Evolutionary conservation across 1,284 basidiomycete genomes (phyloP).

Genomic region (Xerocomus amazonicus): DNA sequence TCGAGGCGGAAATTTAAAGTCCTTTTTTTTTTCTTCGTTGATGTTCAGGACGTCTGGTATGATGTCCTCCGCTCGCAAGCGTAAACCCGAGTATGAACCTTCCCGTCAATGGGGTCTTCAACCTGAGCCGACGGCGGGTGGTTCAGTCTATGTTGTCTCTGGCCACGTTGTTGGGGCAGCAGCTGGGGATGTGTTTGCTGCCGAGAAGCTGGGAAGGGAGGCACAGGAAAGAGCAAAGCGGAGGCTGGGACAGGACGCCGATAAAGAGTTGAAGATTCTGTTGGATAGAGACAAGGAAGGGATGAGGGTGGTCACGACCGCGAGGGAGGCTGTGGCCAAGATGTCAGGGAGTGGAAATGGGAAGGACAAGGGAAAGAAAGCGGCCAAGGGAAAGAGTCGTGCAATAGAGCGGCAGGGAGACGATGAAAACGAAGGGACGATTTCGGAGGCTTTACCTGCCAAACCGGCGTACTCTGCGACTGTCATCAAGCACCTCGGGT

Average conservation of each 20-base stretch:
- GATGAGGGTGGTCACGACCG: constrained; percentile 55
- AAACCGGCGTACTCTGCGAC: constrained; percentile 59
- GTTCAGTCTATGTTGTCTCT: constrained; percentile 78
- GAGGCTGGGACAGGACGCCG: constrained; percentile 54
- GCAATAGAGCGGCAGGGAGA: constrained; percentile 13
- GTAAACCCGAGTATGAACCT: constrained; percentile 62
- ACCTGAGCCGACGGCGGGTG: constrained; percentile 42
- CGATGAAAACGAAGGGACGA: constrained; percentile 26
- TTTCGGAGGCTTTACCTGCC: constrained; percentile 6
- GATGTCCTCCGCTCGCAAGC: constrained; percentile 46
- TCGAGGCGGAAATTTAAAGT: neutral
- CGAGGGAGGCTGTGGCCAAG: constrained; percentile 43
- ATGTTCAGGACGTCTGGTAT: constrained; percentile 64
- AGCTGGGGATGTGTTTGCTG: constrained; percentile 43
- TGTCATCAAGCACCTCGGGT: constrained; percentile 66
- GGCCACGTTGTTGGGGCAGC: constrained; percentile 63
- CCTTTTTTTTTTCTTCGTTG: neutral
- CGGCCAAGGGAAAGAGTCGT: constrained; percentile 16
- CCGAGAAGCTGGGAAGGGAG: constrained; percentile 70
- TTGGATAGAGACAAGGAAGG: constrained; percentile 61
- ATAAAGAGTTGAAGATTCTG: constrained; percentile 55
- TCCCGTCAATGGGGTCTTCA: constrained; percentile 66
- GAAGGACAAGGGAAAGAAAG: constrained; percentile 26
- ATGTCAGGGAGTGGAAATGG: constrained; percentile 17
- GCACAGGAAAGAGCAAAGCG: constrained; percentile 70